These are phyloP conservation scores for Mycena rosella DNA, from an alignment of 768 basidiomycete genomes.

Conservation along the genomic window DNA sequence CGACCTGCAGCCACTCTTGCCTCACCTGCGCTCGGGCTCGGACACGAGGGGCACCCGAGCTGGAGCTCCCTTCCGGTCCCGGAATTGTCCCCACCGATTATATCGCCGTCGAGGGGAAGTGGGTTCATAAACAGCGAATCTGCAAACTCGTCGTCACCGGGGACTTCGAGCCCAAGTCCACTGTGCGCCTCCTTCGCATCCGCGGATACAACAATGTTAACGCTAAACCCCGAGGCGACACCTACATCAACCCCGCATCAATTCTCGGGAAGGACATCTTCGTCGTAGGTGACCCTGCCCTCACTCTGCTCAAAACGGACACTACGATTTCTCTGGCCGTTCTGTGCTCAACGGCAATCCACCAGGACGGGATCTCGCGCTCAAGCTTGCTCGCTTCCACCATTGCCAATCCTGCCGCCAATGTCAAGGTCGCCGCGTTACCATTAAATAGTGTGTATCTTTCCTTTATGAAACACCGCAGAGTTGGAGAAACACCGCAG, in stretches of 20 bases:
- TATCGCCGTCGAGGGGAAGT: too few species aligned
- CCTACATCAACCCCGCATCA: slow-evolving; percentile 7
- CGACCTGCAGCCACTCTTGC: too few species aligned
- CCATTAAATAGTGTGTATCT: too few species aligned
- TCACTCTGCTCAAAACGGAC: slow-evolving; percentile 15
- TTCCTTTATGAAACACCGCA: too few species aligned
- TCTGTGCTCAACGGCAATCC: slow-evolving; percentile 23
- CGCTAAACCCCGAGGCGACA: too few species aligned
- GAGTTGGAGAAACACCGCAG: too few species aligned
- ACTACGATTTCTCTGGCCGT: slow-evolving; percentile 11
- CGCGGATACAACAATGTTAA: too few species aligned
- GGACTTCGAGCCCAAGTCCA: slow-evolving; percentile 22
- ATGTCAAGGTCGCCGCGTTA: too few species aligned
- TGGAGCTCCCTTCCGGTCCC: slow-evolving; percentile 17
- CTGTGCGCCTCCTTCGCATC: too few species aligned
- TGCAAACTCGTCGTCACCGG: slow-evolving; percentile 16
- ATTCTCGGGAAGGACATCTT: slow-evolving; percentile 5
- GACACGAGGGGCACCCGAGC: slow-evolving; percentile 27
- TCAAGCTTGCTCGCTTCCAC: slow-evolving; percentile 8
- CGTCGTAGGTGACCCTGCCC: slow-evolving; percentile 18
- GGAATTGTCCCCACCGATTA: slow-evolving; percentile 21
- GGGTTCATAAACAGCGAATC: slow-evolving; percentile 15
- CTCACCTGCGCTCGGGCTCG: too few species aligned
- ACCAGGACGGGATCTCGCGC: slow-evolving; percentile 16
- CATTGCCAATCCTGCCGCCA: slow-evolving; percentile 20